These are phyloP conservation scores for Yarrowia sp. DNA, from an alignment of 805 yeast species.

Conservation along the genomic window DNA sequence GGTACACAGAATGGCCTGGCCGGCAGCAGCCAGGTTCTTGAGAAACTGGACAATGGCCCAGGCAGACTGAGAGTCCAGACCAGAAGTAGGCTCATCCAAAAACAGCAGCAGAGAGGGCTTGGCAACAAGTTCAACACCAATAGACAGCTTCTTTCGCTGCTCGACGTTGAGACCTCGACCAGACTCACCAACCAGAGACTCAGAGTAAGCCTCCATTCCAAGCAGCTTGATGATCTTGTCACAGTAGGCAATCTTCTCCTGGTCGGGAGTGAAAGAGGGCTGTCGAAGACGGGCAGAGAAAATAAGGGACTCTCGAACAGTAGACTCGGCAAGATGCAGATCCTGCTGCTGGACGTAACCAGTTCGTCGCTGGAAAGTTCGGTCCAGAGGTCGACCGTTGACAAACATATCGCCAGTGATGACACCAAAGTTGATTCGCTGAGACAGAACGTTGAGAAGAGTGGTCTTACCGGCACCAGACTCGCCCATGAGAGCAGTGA, in stretches of 20 bases:
- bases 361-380: conserved; percentile 69
- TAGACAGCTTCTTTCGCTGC: conserved; percentile 63
- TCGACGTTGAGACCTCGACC: conserved; percentile 71
- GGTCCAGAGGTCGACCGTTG: conserved; percentile 60
- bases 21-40: conserved; percentile 64
- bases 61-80: conserved; percentile 59
- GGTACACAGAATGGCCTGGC: conserved; percentile 73
- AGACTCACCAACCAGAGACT: conserved; percentile 74
- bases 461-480: conserved; percentile 89
- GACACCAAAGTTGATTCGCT: conserved; percentile 66
- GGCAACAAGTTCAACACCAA: conserved; percentile 70
- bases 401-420: conserved; percentile 70
- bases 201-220: conserved; percentile 68
- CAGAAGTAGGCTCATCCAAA: conserved; percentile 72
- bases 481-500: conserved; percentile 81
- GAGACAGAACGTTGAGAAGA: conserved; percentile 65
- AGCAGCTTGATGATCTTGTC: conserved; percentile 63
- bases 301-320: conserved; percentile 70
- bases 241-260: conserved; percentile 64
- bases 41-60: conserved; percentile 66
- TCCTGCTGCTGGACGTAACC: conserved; percentile 84
- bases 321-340: conserved; percentile 62
- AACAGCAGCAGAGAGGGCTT: conserved; percentile 60
- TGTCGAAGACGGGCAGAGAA: conserved; percentile 74
- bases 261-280: conserved; percentile 52